Base-by-base conservation (phyloP, 129 eudicot species). In the Helianthus tuberosus region DNA sequence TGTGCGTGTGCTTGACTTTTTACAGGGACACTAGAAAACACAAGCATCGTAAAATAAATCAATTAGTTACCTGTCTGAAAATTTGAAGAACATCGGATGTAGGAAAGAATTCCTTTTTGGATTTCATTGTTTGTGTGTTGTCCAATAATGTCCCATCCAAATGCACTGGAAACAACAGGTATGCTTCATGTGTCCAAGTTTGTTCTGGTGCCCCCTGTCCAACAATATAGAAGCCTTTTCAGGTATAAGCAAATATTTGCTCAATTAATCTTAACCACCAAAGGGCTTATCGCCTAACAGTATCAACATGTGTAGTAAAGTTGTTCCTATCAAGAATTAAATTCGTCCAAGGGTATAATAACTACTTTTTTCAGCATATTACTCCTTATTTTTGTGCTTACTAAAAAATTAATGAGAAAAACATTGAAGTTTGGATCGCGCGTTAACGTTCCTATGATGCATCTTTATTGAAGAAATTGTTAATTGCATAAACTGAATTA, bases 131-230 rank as follows among this genome's bases (percentile, higher is more conserved):
- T 35, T 71, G 78, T 66, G 96, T 38, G 51, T 85, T 87, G 87
- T 93, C 98, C 84, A 85, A 75, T 69, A 93, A 70, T 25, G 98
- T 93, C 73, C 96, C 98, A 61, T 89, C 98, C 87, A 93, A 64
- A 77, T 93, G 98, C 16, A 93, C 96, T 1, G 98, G 98, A 82
- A 93, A 93, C 62, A 93, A 66, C 79, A 93, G 60, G 85, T 89
- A 93, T 58, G 98, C 98, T 89, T 93, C 98, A 81, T 93, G 92
- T 50, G 82, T 89, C 96, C 92, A 84, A 9, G 87, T 71, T 81
- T 86, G 94, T 57, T 87, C 96, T 46, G 82, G 86, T 70, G 95
- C 27, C 50, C 79, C 74, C 98, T 93, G 68, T 39, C 27, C 59
- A 78, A 36, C 16, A 47, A 66, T 71, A 55, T 52, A 16, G 15